Percentiles rank a stretch among this genome's conserved stretches.
Conservation (phyloP, 2,329 filamentous ascomycete species). For the Xylariaceae sp. region DNA sequence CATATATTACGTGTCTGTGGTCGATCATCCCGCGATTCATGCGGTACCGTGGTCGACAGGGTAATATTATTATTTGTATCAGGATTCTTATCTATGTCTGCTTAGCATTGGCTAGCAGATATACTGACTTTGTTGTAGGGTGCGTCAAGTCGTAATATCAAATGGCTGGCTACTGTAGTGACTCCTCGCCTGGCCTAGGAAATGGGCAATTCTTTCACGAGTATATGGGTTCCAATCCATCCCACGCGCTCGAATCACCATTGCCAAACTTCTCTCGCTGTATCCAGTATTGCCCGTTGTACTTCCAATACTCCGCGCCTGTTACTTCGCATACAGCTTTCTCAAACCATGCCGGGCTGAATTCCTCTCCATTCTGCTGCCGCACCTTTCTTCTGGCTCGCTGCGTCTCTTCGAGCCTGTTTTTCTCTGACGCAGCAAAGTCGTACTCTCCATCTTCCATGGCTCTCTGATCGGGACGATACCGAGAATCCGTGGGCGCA, state of each 20-base stretch:
- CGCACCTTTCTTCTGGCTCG: conserved; percentile 65
- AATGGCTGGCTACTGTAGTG: not conserved
- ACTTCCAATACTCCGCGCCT: conserved; percentile 85
- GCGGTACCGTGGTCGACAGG: not conserved
- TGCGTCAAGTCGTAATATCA: not conserved
- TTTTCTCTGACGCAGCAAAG: conserved; percentile 87
- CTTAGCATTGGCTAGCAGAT: conserved; percentile 2
- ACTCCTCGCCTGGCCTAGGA: not conserved
- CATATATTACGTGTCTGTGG: not conserved
- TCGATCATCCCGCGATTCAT: not conserved
- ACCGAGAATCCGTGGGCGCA: conserved; percentile 87
- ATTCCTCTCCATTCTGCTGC: conserved; percentile 75
- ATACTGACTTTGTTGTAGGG: conserved; percentile 8
- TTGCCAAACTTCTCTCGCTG: conserved; percentile 60
- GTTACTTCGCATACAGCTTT: conserved; percentile 69
- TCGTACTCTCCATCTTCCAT: conserved; percentile 99
- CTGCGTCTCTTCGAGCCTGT: conserved; percentile 87
- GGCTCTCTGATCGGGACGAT: conserved; percentile 88
- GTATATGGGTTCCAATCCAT: conserved; percentile 71
- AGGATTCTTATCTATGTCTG: conserved; percentile 5
- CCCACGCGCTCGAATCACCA: conserved; percentile 58
- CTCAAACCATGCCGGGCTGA: conserved; percentile 77
- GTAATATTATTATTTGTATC: conserved; percentile 6
- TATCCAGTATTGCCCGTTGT: conserved; percentile 84
- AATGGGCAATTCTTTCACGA: not conserved